Base-by-base conservation (phyloP, 2,329 filamentous ascomycete genomes). In the Colletotrichum cordylinicola region DNA sequence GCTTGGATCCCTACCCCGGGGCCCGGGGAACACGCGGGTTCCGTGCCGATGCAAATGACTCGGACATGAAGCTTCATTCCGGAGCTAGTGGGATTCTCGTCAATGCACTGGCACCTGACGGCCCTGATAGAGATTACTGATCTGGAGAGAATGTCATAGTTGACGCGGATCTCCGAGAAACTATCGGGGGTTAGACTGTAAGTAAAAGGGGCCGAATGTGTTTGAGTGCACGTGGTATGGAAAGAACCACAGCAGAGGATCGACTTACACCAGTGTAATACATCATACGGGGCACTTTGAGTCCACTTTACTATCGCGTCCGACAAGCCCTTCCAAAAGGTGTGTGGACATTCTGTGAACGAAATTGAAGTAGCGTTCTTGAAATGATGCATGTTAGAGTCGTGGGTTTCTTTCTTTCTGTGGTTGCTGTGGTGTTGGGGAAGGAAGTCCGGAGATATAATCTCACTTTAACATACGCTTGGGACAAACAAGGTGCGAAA, bases 401-500 rank as follows among this genome's bases (percentile, higher is more conserved):
- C 10, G 6, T 15, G 8, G 24, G 1, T 10, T 15, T 72, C 2
- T 33, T 27, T 7, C 35, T 66, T 3, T 58, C 16, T 18, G 21
- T 8, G 13, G 4, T 16, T 6, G 4, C 6, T 33, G 8, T 56
- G 1, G 29, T 31, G 5, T 1, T 72, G 29, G 21, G 21, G 5
- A 21, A 73, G 7, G 65, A 24, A 18, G 21, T 62, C 9, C 37
- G 56, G 15, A 55, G 31, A 43, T 69, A 73, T 39, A 73, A 69
- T n/a, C 70, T 73, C 29, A 73, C 70, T 2, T 35, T 73, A 5
- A 73, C 55, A 6, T 73, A 73, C 15, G 65, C 64, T 8, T 73
- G 70, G 65, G n/a, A 62, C 6, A 69, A 69, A 2, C 37, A 73
- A 43, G 70, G 70, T 73, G 37, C 18, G 24, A 5, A 2, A n/a